These are phyloP conservation scores for Sisymbrium altissimum DNA, from an alignment of 345 rosid species.

Conservation along the genomic window DNA sequence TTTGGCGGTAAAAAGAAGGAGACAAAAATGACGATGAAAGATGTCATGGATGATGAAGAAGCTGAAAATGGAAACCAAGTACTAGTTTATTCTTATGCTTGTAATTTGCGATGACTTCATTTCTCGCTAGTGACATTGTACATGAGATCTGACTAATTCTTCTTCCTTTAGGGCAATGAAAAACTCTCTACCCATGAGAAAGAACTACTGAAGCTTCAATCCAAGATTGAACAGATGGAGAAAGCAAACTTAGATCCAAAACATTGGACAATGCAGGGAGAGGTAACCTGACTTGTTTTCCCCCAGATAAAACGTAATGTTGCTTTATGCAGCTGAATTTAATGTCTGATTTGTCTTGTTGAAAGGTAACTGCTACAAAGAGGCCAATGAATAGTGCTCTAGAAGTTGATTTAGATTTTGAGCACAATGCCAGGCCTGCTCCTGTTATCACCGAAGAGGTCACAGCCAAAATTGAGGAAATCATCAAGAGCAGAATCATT, in stretches of 20 bases:
- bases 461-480: slow-evolving; percentile 78
- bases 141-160: slow-evolving; percentile 1
- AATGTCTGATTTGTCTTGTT: slow-evolving; percentile 5
- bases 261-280: slow-evolving; percentile 97
- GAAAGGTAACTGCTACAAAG: slow-evolving; percentile 76
- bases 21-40: slow-evolving; percentile 37
- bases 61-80: slow-evolving; percentile 45
- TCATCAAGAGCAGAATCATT: slow-evolving; percentile 67
- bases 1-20: slow-evolving; percentile 52
- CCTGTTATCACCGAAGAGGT: slow-evolving; percentile 95
- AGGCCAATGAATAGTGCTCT: slow-evolving; percentile 95
- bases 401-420: slow-evolving; percentile 95
- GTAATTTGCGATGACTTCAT: slow-evolving; percentile 1
- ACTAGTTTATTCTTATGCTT: slow-evolving; percentile 6
- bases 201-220: slow-evolving; percentile 48
- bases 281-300: slow-evolving; percentile 47
- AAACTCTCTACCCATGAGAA: slow-evolving; percentile 79
- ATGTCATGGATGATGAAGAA: slow-evolving; percentile 42
- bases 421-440: slow-evolving; percentile 89
- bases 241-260: slow-evolving; percentile 82
- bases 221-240: slow-evolving; percentile 83
- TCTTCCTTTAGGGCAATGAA: slow-evolving; percentile 41
- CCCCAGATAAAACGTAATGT: not conserved
- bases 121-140: not conserved
- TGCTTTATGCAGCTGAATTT: not conserved